Evolutionary conservation across 2,329 filamentous ascomycete genomes (phyloP).

Genomic region (Neopestalotiopsis clavispora): DNA sequence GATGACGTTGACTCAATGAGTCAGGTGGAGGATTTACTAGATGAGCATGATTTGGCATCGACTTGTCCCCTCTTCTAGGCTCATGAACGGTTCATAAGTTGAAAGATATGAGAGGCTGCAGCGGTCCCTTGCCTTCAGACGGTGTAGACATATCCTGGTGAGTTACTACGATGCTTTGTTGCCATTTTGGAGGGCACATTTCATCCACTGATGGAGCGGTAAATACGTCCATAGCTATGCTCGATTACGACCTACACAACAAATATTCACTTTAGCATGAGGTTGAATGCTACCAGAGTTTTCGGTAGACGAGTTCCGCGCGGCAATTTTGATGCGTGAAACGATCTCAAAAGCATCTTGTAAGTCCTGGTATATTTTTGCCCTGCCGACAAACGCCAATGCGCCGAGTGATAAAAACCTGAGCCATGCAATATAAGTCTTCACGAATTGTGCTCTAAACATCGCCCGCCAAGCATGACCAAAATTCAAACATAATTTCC

Average conservation of each 20-base stretch:
- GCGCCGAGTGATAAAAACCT: slow-evolving; percentile 13
- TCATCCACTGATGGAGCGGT: neutral
- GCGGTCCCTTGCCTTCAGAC: neutral
- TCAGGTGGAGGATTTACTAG: neutral
- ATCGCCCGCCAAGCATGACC: neutral
- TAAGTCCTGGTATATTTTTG: slow-evolving; percentile 16
- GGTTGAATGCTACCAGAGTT: neutral
- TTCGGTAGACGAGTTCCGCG: neutral
- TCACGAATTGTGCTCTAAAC: neutral
- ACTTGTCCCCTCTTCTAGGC: too few species aligned
- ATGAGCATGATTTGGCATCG: too few species aligned
- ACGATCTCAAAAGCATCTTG: neutral
- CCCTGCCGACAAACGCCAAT: slow-evolving; percentile 18
- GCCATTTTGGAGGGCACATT: neutral
- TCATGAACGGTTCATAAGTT: neutral
- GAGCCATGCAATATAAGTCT: neutral
- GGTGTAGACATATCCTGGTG: neutral
- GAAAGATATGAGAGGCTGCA: neutral
- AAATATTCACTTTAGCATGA: neutral
- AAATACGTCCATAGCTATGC: neutral
- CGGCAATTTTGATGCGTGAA: neutral
- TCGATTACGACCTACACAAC: neutral
- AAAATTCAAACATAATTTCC: neutral
- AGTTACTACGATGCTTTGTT: neutral
- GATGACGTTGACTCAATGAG: neutral